A percentile compares a stretch with the other conserved stretches of the same genome.
These are phyloP conservation scores for Boletus rubescentipes DNA, from an alignment of 768 basidiomycete genomes.

Conservation along the genomic window DNA sequence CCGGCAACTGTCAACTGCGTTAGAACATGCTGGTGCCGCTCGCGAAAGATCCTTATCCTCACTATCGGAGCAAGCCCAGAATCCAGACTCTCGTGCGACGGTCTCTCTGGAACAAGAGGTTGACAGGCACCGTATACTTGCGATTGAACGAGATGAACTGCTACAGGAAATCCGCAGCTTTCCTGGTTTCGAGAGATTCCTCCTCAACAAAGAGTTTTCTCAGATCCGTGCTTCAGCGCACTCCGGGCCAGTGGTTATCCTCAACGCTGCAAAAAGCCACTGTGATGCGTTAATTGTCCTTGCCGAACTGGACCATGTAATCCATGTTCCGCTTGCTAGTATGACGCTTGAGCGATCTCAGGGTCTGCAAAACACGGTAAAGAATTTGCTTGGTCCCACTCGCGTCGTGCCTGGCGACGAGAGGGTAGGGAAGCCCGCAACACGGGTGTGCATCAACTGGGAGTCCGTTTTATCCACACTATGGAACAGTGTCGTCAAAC, in stretches of 20 bases:
- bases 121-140: background rate
- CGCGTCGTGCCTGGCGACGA: background rate
- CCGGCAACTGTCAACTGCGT: background rate
- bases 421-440: background rate
- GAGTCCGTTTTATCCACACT: background rate
- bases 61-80: background rate
- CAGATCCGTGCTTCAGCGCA: background rate
- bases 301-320: background rate
- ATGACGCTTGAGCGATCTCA: background rate
- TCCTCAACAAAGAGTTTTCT: conserved; percentile 1
- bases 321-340: conserved; percentile 4
- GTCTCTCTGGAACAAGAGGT: conserved; percentile 1
- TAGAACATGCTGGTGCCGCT: background rate
- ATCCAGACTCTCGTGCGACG: background rate
- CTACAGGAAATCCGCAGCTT: background rate
- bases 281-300: conserved; percentile 31
- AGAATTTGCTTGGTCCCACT: background rate
- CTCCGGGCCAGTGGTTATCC: background rate
- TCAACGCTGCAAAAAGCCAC: conserved; percentile 6
- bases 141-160: conserved; percentile 1
- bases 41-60: background rate
- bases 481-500: conserved; percentile 8
- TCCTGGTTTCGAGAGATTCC: conserved; percentile 7
- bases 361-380: background rate
- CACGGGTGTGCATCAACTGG: background rate